Base-by-base conservation (phyloP, 2,329 filamentous ascomycete genomes). In the Coniella lustricola region DNA sequence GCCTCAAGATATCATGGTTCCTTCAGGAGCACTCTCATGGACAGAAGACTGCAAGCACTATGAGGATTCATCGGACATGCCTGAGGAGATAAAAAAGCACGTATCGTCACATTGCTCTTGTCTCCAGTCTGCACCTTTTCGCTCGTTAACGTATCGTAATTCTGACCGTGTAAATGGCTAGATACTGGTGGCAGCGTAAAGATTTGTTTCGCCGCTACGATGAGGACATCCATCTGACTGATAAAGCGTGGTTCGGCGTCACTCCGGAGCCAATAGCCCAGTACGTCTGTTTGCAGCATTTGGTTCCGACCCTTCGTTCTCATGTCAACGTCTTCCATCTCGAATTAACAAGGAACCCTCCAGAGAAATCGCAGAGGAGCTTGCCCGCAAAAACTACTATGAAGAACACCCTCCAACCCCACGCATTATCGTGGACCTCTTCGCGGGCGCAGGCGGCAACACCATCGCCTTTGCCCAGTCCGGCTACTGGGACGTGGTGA, bases 241-340 rank as follows among this genome's bases (percentile, higher is more conserved):
- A 95, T 63, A 85, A 91, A 67, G 86, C 90, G 46, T 98, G 93
- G 93, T 98, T 93, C 64, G 93, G 90, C 48, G 90, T 97, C 7
- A 98, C 94, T 0, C 90, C 93, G 13, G 91, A 98, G 65, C 86
- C 87, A 4, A 81, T 98, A 22, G 93, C 93, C 52, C 82, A 76
- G 87, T 93, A 72, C 59, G 74, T 69, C 18, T n/a, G 29, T 41
- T 41, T 21, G 8, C 22, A 7, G n/a, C n/a, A n/a, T n/a, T n/a
- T n/a, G n/a, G n/a, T n/a, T n/a, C n/a, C n/a, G n/a, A n/a, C n/a
- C n/a, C n/a, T 14, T 10, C 14, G 1, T 22, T 20, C 21, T 13
- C 37, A 40, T 12, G 21, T 12, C 29, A 12, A 5, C 12, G 13
- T 7, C 22, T 36, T 36, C 22, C 20, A 29, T 29, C 12, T 44